These are phyloP conservation scores for Colletotrichum nymphaeae DNA, from an alignment of 2,329 filamentous ascomycete genomes.

Conservation along the genomic window DNA sequence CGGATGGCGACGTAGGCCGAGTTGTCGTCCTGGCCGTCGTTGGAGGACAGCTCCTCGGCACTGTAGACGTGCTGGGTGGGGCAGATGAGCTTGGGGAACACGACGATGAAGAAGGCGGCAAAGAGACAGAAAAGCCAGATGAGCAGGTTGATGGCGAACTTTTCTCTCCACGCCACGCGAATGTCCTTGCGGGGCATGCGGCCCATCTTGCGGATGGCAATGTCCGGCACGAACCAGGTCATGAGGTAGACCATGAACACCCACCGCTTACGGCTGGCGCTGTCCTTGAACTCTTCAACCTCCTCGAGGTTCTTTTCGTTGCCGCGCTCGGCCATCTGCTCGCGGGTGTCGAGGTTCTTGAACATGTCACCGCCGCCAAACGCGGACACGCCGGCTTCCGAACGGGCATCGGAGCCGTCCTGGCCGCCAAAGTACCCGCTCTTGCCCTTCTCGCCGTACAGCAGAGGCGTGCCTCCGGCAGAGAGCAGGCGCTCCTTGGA, in stretches of 20 bases:
- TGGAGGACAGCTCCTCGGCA: conserved; percentile 76
- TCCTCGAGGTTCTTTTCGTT: conserved; percentile 92
- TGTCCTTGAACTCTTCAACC: conserved; percentile 85
- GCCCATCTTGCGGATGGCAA: conserved; percentile 80
- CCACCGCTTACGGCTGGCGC: conserved; percentile 89
- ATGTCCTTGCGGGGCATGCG: conserved; percentile 94
- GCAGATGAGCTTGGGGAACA: conserved; percentile 89
- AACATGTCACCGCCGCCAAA: conserved; percentile 97
- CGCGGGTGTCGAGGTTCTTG: conserved; percentile 91
- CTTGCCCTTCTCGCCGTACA: conserved; percentile 79
- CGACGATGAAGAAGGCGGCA: conserved; percentile 89
- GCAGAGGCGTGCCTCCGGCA: conserved; percentile 65
- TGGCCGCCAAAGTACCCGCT: conserved; percentile 83
- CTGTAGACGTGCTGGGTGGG: conserved; percentile 92
- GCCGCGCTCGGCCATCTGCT: conserved; percentile 94
- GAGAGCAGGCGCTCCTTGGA: conserved; percentile 71
- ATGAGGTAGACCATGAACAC: conserved; percentile 84
- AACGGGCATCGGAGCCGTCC: conserved; percentile 84
- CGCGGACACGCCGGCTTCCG: conserved; percentile 91
- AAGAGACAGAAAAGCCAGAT: conserved; percentile 89
- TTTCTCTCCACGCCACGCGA: conserved; percentile 93
- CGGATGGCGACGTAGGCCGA: conserved; percentile 83
- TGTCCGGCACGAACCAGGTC: conserved; percentile 90
- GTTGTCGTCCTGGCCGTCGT: conserved; percentile 76
- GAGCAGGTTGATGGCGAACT: conserved; percentile 96